Conservation (phyloP, 768 basidiomycete genomes). For the Lactarius sp. region DNA sequence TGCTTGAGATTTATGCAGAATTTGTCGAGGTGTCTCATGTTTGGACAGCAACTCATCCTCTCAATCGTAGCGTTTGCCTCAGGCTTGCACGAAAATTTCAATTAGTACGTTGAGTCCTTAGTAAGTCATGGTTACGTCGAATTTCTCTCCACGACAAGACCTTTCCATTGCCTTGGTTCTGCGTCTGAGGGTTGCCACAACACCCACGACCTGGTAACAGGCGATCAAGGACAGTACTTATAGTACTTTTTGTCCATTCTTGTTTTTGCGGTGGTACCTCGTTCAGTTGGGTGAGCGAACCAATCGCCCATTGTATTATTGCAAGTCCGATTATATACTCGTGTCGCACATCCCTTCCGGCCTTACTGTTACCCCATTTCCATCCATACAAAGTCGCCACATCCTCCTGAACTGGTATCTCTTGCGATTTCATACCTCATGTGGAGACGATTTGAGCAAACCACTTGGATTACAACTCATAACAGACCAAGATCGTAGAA, state of each 20-base stretch:
- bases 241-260: neutral
- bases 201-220: neutral
- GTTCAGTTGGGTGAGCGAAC: neutral
- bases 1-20: neutral
- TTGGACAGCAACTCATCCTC: neutral
- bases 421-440: neutral
- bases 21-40: neutral
- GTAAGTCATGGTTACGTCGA: neutral
- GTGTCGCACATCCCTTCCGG: too few relatives aligned
- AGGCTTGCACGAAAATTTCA: neutral
- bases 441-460: neutral
- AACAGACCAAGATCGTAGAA: neutral
- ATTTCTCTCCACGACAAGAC: neutral
- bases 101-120: neutral
- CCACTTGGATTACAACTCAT: neutral
- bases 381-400: neutral
- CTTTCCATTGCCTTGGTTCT: neutral
- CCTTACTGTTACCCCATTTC: neutral
- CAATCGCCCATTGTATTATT: neutral
- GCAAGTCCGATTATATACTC: neutral
- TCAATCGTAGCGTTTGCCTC: neutral
- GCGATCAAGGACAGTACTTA: neutral
- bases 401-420: neutral
- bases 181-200: neutral
- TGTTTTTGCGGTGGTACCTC: conserved; percentile 1